Base-by-base conservation (phyloP, 1,284 basidiomycete genomes). In the Cutaneotrichosporon sp. region DNA sequence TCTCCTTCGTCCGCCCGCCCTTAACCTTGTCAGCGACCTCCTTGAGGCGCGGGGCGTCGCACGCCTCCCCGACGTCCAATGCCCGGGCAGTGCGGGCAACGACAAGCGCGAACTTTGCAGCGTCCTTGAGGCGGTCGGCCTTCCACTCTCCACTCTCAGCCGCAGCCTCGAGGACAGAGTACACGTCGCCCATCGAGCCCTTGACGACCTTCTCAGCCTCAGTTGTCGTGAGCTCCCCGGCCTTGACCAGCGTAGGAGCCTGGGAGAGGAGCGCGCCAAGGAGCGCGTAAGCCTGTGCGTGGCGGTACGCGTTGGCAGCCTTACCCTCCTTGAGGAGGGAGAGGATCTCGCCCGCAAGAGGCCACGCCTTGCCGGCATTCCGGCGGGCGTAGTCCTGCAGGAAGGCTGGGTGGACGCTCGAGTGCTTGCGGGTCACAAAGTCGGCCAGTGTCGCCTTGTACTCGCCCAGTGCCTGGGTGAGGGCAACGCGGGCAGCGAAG, bases 361-460 rank as follows among this genome's bases (percentile, higher is more conserved):
- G 78, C 90, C 92, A 95, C 9, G 86, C 90, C 7, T 84, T 80
- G 9, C 79, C 66, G 0, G 91, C 87, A 80, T 87, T 86, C 47
- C 90, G 87, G 34, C 85, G 85, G 63, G 91, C 83, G 72, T 91
- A 90, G 60, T 93, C 90, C 61, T 87, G 83, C 79, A 98, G 87
- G 82, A 97, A 94, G 46, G 81, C 80, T 1, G 86, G 80, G 70
- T 90, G 89, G 55, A 97, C 83, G 40, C 86, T 83, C 5, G 91
- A 93, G 51, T 87, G 85, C 80, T 96, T 97, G 64, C 91, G 86
- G 10, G 86, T 86, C 63, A 90, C 82, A 75, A 92, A 97, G 79
- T 95, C 91, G 18, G 82, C 73, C 26, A 96, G 79, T 0, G 92
- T 92, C 64, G 82, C 81, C 51, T 83, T 83, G 76, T 97, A 96